phyloP scores from a whole-genome alignment of 257 asterid species.

The Nicotiana knightiana region DNA sequence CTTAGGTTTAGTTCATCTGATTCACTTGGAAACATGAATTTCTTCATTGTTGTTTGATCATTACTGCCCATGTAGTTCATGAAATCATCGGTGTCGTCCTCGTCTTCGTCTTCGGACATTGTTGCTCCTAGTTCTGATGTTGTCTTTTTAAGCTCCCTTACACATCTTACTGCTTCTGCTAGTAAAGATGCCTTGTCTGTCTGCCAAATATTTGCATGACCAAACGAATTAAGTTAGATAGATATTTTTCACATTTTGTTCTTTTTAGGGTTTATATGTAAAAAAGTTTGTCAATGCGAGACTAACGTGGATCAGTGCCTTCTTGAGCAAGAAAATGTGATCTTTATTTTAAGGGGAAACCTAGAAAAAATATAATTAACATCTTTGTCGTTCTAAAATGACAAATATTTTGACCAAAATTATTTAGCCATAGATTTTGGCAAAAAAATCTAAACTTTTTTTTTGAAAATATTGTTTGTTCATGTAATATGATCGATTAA shows the following conservation, averaged over 20 bases:
- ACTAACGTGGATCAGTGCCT: neutral
- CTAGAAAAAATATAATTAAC: neutral
- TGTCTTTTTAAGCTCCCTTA: constrained; percentile 55
- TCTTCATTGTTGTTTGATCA: neutral
- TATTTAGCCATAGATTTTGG: too few relatives aligned
- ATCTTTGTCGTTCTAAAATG: neutral
- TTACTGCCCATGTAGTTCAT: neutral
- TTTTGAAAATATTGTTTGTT: too few relatives aligned
- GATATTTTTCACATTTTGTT: neutral
- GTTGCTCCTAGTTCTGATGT: constrained; percentile 31
- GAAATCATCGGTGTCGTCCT: neutral
- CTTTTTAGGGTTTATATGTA: neutral
- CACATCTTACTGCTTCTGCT: constrained; percentile 77
- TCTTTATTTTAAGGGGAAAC: neutral
- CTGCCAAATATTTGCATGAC: constrained; percentile 22
- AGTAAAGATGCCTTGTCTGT: constrained; percentile 89
- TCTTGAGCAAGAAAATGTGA: neutral
- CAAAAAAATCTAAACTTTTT: too few relatives aligned
- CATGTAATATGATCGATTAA: too few relatives aligned
- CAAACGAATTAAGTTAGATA: neutral
- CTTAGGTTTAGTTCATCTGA: constrained; percentile 55
- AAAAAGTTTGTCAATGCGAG: neutral
- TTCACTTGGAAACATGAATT: constrained; percentile 43
- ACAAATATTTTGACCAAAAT: neutral
- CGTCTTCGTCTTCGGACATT: neutral